Base-by-base conservation (phyloP, 768 basidiomycete genomes). In the Tulasnella sp. region DNA sequence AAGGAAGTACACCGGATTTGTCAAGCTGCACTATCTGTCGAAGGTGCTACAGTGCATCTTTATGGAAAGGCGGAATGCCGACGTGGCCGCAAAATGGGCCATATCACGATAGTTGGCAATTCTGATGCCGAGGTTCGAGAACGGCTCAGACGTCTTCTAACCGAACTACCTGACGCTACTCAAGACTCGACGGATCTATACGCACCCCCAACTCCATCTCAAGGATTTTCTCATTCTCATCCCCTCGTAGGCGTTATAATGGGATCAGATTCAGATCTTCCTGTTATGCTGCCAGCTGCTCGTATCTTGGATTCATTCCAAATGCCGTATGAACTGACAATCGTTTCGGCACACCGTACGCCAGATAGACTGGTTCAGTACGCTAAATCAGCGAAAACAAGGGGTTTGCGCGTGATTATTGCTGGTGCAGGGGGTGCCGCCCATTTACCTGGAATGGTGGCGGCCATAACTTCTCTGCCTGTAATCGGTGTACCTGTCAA, bases 371-470 rank as follows among this genome's bases (percentile, higher is more conserved):
- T 98, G 61, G 76, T 84, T 19, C 72, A 79, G 53, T 96, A 92
- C 56, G 83, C 95, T 1, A 71, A 79, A 39, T 73, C 75, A 7
- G 92, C 91, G 0, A 71, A 62, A 2, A 58, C 62, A 7, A 47
- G 70, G 29, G 71, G 71, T 2, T 55, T 74, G 27, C 67, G 83
- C 40, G 76, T 74, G 3, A 78, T 99, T 64, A 82, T 99, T 37
- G 93, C 93, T 1, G 93, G 93, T 5, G 95, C 95, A 5, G 95
- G 95, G n/a, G 95, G 95, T 0, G 93, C 95, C 1, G 95, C 93
- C 4, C 95, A 99, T 68, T 68, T 99, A 1, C 95, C 95, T 0
- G 95, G 95, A 0, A 99, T 99, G 95, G 89, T 96, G 1, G 95
- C 93, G 4, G 82, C 87, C 16, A 80, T 95, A 82, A 93, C 91